A percentile compares a stretch with the other conserved stretches of the same genome.
Evolutionary conservation across 345 rosid species (phyloP).

Genomic region (Cardamine chenopodiifolia): DNA sequence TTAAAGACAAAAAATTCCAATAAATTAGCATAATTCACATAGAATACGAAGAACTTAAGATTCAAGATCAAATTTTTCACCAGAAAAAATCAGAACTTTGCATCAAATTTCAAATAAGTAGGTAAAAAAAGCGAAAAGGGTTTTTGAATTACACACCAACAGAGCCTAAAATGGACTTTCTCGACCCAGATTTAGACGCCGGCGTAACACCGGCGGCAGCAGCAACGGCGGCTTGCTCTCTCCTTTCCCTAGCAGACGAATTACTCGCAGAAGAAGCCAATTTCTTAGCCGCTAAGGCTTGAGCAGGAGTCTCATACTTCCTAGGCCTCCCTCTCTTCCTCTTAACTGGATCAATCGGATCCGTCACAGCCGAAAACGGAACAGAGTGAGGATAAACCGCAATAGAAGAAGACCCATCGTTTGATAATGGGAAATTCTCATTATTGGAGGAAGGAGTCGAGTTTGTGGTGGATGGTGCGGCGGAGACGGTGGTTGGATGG

Average conservation of each 20-base stretch:
- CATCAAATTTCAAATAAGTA: not conserved
- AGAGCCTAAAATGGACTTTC: slow-evolving; percentile 45
- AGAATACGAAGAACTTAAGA: not conserved
- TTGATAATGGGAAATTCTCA: slow-evolving; percentile 60
- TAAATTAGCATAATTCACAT: not conserved
- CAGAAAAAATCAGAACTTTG: not conserved
- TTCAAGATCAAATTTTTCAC: slow-evolving; percentile 10
- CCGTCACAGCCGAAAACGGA: slow-evolving; percentile 64
- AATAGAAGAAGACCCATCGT: slow-evolving; percentile 42
- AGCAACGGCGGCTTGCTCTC: slow-evolving; percentile 45
- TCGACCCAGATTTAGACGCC: slow-evolving; percentile 44
- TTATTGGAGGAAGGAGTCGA: slow-evolving; percentile 55
- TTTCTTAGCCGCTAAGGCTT: slow-evolving; percentile 88
- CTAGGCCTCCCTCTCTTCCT: slow-evolving; percentile 94
- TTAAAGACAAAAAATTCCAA: not conserved
- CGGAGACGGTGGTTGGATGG: slow-evolving; percentile 20
- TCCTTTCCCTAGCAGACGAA: slow-evolving; percentile 50
- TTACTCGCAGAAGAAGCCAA: slow-evolving; percentile 55
- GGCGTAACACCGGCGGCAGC: slow-evolving; percentile 25
- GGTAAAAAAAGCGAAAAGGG: slow-evolving; percentile 19
- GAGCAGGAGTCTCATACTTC: slow-evolving; percentile 95
- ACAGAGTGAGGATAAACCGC: slow-evolving; percentile 63
- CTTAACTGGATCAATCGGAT: slow-evolving; percentile 61
- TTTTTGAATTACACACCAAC: slow-evolving; percentile 46
- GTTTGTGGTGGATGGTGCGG: not conserved